phyloP scores from a whole-genome alignment of 2,329 filamentous ascomycete genomes.

The Penicillium sp. region DNA sequence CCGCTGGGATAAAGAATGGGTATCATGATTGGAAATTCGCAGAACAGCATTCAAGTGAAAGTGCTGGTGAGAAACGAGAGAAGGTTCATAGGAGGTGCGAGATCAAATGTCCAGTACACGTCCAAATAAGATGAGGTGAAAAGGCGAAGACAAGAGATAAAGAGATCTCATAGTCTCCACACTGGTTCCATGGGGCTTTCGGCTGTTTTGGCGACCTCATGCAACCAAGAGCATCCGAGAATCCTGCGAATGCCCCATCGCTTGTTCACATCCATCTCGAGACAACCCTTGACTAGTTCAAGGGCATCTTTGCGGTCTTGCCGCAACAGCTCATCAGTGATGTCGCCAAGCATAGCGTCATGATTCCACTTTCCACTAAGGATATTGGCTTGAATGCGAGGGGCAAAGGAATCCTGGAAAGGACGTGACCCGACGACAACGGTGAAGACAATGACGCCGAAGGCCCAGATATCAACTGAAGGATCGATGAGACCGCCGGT shows the following conservation, averaged over 20 bases:
- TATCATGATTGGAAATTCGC: constrained; percentile 27
- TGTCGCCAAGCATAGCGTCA: constrained; percentile 45
- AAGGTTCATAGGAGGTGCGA: constrained; percentile 9
- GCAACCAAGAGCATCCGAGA: constrained; percentile 52
- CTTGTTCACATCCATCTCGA: constrained; percentile 51
- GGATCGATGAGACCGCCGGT: constrained; percentile 41
- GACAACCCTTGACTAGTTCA: constrained; percentile 55
- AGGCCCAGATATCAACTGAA: constrained; percentile 62
- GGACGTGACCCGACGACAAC: constrained; percentile 57
- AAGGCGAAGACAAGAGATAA: constrained; percentile 5
- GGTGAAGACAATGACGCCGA: constrained; percentile 58
- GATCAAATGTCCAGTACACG: too few relatives aligned
- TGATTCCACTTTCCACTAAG: constrained; percentile 55
- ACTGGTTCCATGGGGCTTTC: constrained; percentile 28
- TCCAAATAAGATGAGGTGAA: too few relatives aligned
- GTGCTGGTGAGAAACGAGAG: constrained; percentile 10
- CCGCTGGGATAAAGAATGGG: constrained; percentile 23
- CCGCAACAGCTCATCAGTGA: constrained; percentile 30
- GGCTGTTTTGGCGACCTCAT: constrained; percentile 32
- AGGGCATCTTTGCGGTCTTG: constrained; percentile 48
- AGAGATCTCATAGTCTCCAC: constrained; percentile 35
- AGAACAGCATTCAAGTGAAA: constrained; percentile 20
- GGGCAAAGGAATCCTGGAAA: constrained; percentile 56
- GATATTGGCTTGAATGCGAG: constrained; percentile 56
- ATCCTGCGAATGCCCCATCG: constrained; percentile 55